These are phyloP conservation scores for Aspergillus fumigatiaffinis DNA, from an alignment of 2,329 filamentous ascomycete genomes.

Conservation along the genomic window DNA sequence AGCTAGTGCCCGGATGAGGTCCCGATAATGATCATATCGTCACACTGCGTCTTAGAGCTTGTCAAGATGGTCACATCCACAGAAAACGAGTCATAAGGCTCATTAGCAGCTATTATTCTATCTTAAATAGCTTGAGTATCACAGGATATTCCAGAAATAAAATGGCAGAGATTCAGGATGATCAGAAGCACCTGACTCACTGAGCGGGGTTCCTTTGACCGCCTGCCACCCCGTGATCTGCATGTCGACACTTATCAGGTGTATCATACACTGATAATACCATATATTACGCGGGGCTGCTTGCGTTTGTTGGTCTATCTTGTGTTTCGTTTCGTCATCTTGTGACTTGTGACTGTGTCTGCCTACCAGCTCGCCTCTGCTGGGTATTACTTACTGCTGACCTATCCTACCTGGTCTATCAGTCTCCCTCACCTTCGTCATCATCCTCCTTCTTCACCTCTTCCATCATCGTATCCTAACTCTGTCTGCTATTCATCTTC, in stretches of 20 bases:
- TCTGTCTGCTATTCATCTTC: slow-evolving; percentile 7
- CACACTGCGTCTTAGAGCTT: not conserved
- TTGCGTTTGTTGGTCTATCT: slow-evolving; percentile 9
- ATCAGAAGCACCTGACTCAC: slow-evolving; percentile 13
- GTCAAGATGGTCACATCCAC: not conserved
- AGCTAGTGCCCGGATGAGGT: not conserved
- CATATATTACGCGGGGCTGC: slow-evolving; percentile 26
- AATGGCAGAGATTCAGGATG: no score
- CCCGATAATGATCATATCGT: not conserved
- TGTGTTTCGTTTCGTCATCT: slow-evolving; percentile 14
- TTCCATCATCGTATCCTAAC: slow-evolving; percentile 7
- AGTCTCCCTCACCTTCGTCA: slow-evolving; percentile 24
- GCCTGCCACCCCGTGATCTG: slow-evolving; percentile 20
- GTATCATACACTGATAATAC: slow-evolving; percentile 15
- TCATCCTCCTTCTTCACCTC: slow-evolving; percentile 17
- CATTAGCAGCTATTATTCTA: not conserved
- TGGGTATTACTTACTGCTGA: slow-evolving; percentile 7
- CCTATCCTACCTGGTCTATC: slow-evolving; percentile 27
- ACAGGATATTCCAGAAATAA: no score
- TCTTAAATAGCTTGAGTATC: no score
- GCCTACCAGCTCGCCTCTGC: not conserved
- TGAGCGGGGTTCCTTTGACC: slow-evolving; percentile 22
- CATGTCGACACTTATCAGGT: slow-evolving; percentile 7
- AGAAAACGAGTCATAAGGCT: not conserved
- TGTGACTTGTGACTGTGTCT: slow-evolving; percentile 7